A percentile compares a stretch with the other conserved stretches of the same genome.
These are phyloP conservation scores for Reticulascus tulasneorum DNA, from an alignment of 2,329 filamentous ascomycete genomes.

Conservation along the genomic window DNA sequence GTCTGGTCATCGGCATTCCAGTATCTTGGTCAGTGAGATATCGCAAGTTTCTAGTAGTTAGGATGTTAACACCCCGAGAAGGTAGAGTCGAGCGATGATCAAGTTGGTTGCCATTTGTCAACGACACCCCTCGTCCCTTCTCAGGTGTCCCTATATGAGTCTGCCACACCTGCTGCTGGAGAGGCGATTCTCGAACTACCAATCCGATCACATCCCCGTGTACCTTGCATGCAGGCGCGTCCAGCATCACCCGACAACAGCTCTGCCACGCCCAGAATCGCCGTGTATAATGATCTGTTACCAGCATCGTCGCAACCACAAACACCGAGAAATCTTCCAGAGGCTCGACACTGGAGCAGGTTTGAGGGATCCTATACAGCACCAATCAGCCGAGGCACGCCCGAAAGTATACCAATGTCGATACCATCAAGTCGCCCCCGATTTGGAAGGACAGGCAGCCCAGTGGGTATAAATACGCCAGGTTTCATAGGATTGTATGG, in stretches of 20 bases:
- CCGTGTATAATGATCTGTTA: constrained; percentile 43
- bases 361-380: constrained; percentile 40
- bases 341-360: constrained; percentile 42
- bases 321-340: constrained; percentile 46
- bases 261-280: constrained; percentile 22
- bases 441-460: constrained; percentile 26
- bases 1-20: too few species aligned
- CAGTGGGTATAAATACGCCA: constrained; percentile 34
- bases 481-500: constrained; percentile 44
- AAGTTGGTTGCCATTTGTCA: too few species aligned
- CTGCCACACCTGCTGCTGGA: too few species aligned
- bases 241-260: background rate
- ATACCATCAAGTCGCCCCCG: constrained; percentile 2
- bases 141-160: too few species aligned
- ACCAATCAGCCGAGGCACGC: constrained; percentile 21
- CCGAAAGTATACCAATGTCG: background rate
- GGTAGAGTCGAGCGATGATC: too few species aligned
- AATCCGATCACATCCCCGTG: too few species aligned
- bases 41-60: too few species aligned
- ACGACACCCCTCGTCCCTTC: too few species aligned
- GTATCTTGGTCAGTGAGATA: too few species aligned
- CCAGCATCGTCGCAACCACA: constrained; percentile 43
- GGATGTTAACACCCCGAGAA: too few species aligned
- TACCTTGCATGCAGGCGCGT: too few species aligned
- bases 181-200: too few species aligned